phyloP scores from a whole-genome alignment of 305 asterid species.

The Salvia sclarea region DNA sequence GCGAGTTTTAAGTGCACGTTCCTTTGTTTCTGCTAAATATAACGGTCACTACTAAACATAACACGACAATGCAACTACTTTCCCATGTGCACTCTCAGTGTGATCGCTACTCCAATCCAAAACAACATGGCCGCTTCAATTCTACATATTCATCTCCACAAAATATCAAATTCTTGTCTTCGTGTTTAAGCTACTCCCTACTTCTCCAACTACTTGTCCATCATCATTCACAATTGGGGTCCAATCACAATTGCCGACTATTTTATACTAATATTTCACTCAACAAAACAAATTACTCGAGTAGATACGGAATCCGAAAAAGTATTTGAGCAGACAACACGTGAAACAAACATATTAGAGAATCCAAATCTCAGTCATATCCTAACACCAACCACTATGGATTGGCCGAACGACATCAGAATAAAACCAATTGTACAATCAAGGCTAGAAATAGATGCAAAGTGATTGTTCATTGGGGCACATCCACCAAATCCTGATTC shows the following conservation, averaged over 20 bases:
- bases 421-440: neutral
- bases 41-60: conserved; percentile 22
- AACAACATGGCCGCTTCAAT: too few relatives aligned
- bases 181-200: conserved; percentile 4
- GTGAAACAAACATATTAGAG: neutral
- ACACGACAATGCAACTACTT: conserved; percentile 31
- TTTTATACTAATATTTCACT: neutral
- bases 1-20: conserved; percentile 13
- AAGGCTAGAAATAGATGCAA: neutral
- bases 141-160: too few relatives aligned
- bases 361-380: conserved; percentile 14
- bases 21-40: conserved; percentile 20
- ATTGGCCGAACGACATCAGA: neutral
- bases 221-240: neutral
- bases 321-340: neutral
- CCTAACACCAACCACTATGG: conserved; percentile 17
- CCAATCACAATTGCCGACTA: too few relatives aligned
- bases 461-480: neutral
- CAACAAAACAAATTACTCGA: too few relatives aligned
- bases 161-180: neutral
- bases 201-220: neutral
- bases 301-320: neutral
- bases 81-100: conserved; percentile 27
- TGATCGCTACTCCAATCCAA: too few relatives aligned
- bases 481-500: conserved; percentile 1